Percentiles rank a stretch among this genome's conserved stretches.
Conservation (phyloP, 2,329 filamentous ascomycete genomes). For the Diplocarpon rosae region DNA sequence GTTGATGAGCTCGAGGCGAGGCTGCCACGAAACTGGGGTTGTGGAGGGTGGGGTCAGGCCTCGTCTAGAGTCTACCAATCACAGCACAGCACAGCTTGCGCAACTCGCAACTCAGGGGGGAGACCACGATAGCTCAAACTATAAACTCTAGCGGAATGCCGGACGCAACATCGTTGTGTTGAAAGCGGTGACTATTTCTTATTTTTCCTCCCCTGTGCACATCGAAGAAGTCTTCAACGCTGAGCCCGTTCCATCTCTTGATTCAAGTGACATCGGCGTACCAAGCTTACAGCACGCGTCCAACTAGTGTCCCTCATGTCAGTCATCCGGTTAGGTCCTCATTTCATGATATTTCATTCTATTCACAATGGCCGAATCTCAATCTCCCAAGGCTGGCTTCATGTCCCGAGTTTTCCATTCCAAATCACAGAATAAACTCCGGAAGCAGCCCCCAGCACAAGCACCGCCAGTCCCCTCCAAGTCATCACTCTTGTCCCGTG, state of each 20-base stretch:
- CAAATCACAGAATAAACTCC: slow-evolving; percentile 1
- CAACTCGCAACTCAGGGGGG: too few relatives aligned
- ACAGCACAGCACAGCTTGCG: too few relatives aligned
- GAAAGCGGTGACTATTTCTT: too few relatives aligned
- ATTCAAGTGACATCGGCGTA: too few relatives aligned
- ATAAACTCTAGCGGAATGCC: too few relatives aligned
- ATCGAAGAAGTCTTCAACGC: too few relatives aligned
- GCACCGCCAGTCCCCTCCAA: neutral
- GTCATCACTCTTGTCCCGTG: neutral
- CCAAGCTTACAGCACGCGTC: neutral
- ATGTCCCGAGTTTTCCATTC: slow-evolving; percentile 2
- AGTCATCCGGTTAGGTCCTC: neutral
- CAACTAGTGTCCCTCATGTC: neutral
- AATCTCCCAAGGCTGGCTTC: neutral
- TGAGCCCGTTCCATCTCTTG: too few relatives aligned
- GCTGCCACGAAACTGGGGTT: neutral
- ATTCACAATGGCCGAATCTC: slow-evolving; percentile 2
- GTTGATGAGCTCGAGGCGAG: slow-evolving; percentile 4
- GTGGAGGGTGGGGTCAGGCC: neutral
- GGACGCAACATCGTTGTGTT: too few relatives aligned
- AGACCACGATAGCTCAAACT: too few relatives aligned
- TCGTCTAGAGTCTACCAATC: neutral
- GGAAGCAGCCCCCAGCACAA: neutral
- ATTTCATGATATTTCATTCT: neutral
- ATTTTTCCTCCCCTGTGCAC: too few relatives aligned